Evolutionary conservation across 306 rosid species (phyloP), one percentile per base, ranked within the genome.

Genomic region (Betula pendula): DNA sequence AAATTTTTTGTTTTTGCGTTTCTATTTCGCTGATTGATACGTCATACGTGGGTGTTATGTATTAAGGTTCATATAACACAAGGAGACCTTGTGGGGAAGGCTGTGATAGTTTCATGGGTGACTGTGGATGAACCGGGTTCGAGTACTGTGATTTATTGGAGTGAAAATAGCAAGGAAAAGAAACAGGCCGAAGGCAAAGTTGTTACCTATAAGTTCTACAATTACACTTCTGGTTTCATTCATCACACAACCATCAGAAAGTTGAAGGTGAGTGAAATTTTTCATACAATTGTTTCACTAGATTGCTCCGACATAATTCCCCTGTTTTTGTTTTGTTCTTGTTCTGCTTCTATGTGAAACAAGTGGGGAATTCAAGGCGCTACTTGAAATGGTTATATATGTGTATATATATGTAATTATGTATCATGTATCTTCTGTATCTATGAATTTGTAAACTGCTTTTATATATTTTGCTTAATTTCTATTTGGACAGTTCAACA

Each of bases 41-140:
- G 45, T 62, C 67, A 44, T 71, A 20, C 78, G 45, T 74, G 80
- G 16, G 52, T 77, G 31, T 38, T 79, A 15, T 75, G 78, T 52
- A 49, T 68, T 79, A 74, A 92, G 96, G 97, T 92, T 14, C 96
- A 92, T 75, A 92, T 90, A 72, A 92, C 97, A 45, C 97, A 90
- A 88, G 97, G 97, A 73, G 97, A 90, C 72, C 84, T 59, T n/a
- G 81, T 62, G 67, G 93, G 96, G 74, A 89, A 84, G 72, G 91
- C 87, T 24, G 84, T 92, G 84, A 87, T 90, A 29, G 83, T 92
- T 45, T 90, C 96, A 71, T 92, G 97, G 97, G 72, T 90, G 29
- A 90, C 93, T 38, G 78, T 79, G 59, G 69, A 83, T 65, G 91
- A 87, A 81, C 88, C 89, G 3, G 93, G 96, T 27, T 86, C 96